phyloP scores from a whole-genome alignment of 176 grass and related monocot species.

The Raddia distichophylla region DNA sequence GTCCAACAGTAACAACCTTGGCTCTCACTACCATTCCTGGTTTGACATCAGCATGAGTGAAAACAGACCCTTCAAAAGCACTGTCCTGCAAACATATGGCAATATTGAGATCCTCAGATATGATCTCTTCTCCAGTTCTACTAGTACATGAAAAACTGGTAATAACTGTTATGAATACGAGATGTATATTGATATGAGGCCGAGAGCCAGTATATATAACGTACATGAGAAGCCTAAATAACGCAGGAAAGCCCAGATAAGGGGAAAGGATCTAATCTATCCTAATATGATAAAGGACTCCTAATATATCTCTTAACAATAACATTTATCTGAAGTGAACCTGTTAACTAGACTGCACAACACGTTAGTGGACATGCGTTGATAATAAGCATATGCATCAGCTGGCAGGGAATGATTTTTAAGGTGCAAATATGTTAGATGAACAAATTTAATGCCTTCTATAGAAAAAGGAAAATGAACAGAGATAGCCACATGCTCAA shows the following conservation, averaged over 20 bases:
- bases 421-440: background rate
- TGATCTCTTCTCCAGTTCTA: background rate
- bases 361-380: background rate
- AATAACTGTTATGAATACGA: background rate
- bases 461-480: background rate
- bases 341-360: background rate
- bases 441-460: background rate
- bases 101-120: conserved; percentile 19
- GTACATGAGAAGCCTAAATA: too few species aligned
- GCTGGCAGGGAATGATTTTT: conserved; percentile 1
- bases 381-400: conserved; percentile 10
- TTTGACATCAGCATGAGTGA: conserved; percentile 98
- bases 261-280: too few species aligned
- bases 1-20: conserved; percentile 76
- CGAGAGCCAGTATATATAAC: too few species aligned
- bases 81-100: conserved; percentile 68
- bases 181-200: too few species aligned
- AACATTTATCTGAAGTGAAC: background rate
- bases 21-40: conserved; percentile 92
- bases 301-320: too few species aligned
- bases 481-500: background rate
- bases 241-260: too few species aligned
- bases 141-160: background rate
- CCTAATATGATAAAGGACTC: too few species aligned
- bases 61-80: conserved; percentile 97